Base-by-base conservation (phyloP, 331 rosid species). In the Prunus yedoensis region DNA sequence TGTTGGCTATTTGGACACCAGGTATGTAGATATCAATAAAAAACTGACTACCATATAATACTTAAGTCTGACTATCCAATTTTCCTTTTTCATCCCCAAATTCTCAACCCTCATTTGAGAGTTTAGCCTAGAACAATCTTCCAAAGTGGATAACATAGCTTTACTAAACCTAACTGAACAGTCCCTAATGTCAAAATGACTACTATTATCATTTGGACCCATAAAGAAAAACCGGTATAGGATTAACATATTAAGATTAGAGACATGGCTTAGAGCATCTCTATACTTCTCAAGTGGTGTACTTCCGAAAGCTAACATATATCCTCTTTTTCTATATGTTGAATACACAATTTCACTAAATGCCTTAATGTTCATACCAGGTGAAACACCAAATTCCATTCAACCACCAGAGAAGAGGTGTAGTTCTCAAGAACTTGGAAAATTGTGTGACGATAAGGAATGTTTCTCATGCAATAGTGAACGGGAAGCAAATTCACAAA, bases 1-100 rank as follows among this genome's bases (percentile, higher is more conserved):
- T 96, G 71, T 89, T 96, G 77, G 98, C 99, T 65, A 93, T 96
- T 82, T 96, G 99, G 99, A 87, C 98, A 69, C 99, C 99, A 89
- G 99, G 99, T 90, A 87, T 66, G 77, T 57, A 74, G 76, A 71
- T 21, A 73, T 77, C 78, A 47, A 57, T 41, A 18, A 23, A 46
- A 16, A 53, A 13, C 17, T 11, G 14, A 20, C 58, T 32, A 10
- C 47, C 25, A n/a, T n/a, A 25, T 28, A 60, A 61, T 47, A 47
- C 23, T 61, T 74, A 30, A 14, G 10, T 49, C 21, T 32, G 75
- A 59, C 25, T 6, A 81, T 76, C 61, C 12, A 58, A 73, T 23
- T 21, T 71, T 18, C 68, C 58, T 73, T 4, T 10, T 23, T 73
- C 38, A 20, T 45, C 14, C 41, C 18, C 7, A 20, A 30, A 16